Percentiles rank a stretch among this genome's conserved stretches.
These are phyloP conservation scores for Lichtheimia corymbifera DNA, from an alignment of 371 early-diverging fungal genomes.

Conservation along the genomic window DNA sequence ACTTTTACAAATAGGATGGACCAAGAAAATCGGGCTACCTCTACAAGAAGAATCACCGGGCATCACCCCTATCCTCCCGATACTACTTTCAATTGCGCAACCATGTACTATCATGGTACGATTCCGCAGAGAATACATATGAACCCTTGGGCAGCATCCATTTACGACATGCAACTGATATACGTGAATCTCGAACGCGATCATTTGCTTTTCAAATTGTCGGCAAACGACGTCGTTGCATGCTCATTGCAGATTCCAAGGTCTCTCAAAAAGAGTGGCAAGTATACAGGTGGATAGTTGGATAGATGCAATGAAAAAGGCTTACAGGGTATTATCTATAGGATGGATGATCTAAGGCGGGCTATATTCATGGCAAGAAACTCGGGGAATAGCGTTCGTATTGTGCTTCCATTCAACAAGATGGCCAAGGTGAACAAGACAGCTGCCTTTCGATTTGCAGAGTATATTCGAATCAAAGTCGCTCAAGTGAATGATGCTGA, in stretches of 20 bases:
- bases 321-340: neutral
- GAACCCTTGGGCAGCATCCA: constrained; percentile 65
- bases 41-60: constrained; percentile 50
- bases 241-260: constrained; percentile 53
- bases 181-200: constrained; percentile 44
- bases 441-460: constrained; percentile 53
- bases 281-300: neutral
- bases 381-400: constrained; percentile 62
- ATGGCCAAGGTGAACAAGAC: constrained; percentile 57
- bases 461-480: constrained; percentile 56
- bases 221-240: constrained; percentile 37
- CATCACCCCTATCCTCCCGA: constrained; percentile 47
- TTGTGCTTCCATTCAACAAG: constrained; percentile 52
- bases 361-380: constrained; percentile 63
- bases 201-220: constrained; percentile 58
- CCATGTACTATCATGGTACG: constrained; percentile 64
- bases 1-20: constrained; percentile 33
- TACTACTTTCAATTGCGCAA: constrained; percentile 74
- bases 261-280: constrained; percentile 54
- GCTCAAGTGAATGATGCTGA: constrained; percentile 44
- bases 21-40: constrained; percentile 66
- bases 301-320: neutral
- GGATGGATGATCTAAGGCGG: constrained; percentile 58
- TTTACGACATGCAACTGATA: constrained; percentile 56
- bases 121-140: constrained; percentile 65